Evolutionary conservation across 2,329 filamentous ascomycete species (phyloP), one percentile per base, ranked within the genome.

Genomic region (Apiospora aurea): DNA sequence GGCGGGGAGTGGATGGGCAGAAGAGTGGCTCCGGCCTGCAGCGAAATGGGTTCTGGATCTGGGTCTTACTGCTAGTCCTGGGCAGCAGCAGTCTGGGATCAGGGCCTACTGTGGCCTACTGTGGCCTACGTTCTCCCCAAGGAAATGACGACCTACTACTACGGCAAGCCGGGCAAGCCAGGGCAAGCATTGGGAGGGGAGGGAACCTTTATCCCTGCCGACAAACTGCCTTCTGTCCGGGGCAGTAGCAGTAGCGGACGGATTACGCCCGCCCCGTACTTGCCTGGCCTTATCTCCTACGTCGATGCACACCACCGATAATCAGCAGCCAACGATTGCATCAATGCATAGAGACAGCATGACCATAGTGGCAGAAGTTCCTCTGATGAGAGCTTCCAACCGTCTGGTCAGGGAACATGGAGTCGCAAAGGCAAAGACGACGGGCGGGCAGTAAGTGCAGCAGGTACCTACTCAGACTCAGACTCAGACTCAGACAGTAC

Each of bases 1-100:
- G 57, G 57, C 57, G 57, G 57, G 57, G 57, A 64, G 53, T 61
- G 53, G 29, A 38, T 61, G 53, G 16, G 29, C 16, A 61, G 53
- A 38, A 61, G 34, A 61, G 29, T 38, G 26, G 49, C 14, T 53
- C 49, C 24, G 24, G 49, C 24, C 24, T 53, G 44, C 51, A 29
- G 51, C 24, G 51, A 14, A 26, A 18, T 29, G 14, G 49, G 29
- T 41, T 41, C 34, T 64, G 57, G 57, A 29, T 38, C 53, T 64
- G 53, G 29, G 53, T 38, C 18, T 10, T 24, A 29, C 26, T 29
- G 26, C 26, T 29, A 26, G 49, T 18, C 41, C 21, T 64, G 57
- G 57, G 18, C n/a, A 3, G 26, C 26, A 29, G 26, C 29, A n/a
- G 29, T 41, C 26, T 61, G 26, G 53, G 26, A 38, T 29, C 51